Base-by-base conservation (phyloP, 139 green algal genomes). In the Pedinophyceae sp. region DNA sequence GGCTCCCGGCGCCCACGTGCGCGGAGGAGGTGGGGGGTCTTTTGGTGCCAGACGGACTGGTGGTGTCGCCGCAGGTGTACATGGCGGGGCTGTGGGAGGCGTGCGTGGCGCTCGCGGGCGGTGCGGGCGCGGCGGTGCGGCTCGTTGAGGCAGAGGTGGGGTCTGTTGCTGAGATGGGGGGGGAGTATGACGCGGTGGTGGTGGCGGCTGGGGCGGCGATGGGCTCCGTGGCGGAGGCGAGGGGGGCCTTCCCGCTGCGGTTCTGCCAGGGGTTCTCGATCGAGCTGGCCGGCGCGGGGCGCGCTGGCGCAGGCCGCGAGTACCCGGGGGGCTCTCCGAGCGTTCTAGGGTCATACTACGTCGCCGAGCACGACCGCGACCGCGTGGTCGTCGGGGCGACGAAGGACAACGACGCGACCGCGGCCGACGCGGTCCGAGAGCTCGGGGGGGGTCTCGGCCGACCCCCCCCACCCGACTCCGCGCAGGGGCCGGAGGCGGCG, bases 311-410 rank as follows among this genome's bases (percentile, higher is more conserved):
- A 0, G n/a, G 43, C 30, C 30, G n/a, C 13, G 30, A 30, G 3
- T 78, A 66, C 54, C 66, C 74, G 2, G 4, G 29, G 0, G 55
- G 43, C 22, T 54, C 61, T 0, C 80, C 80, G 10, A 88, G 79
- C 47, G 54, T 94, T 22, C 67, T 94, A 16, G 83, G 84, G 0
- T 30, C 63, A 7, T 67, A 72, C 2, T 94, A 94, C 71, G 39
- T 91, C 13, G 74, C 79, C 1, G 67, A 66, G 17, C 68, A 78
- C 24, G 66, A 65, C 24, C 43, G 49, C 1, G 5, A 45, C 3
- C 38, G 57, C 25, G 15, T 83, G 25, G 66, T 90, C 30, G 66
- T 88, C 2, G 80, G 84, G 1, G 80, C 82, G 16, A 88, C 76
- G 3, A 78, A 81, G 59, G 25, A 60, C 3, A 71, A 82, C 52